Percentiles rank a stretch among this genome's conserved stretches.
Conservation (phyloP, 179 eudicot genomes). For the Pouteria campechiana region DNA sequence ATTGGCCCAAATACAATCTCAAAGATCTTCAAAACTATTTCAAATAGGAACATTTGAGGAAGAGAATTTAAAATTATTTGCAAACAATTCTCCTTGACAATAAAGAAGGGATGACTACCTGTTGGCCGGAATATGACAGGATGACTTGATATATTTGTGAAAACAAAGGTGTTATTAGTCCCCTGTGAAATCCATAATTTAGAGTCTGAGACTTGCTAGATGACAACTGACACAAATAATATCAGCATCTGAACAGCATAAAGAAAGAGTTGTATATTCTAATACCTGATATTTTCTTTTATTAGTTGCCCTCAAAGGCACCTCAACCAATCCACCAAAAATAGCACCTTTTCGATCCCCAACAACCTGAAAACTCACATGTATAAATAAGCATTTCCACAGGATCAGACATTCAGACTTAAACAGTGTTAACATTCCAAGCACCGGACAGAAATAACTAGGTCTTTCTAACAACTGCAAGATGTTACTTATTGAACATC, state of each 20-base stretch:
- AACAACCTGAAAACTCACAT: slow-evolving; percentile 60
- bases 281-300: slow-evolving; percentile 75
- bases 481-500: no score
- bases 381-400: no score
- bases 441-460: no score
- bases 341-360: slow-evolving; percentile 86
- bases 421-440: no score
- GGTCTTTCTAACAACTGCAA: no score
- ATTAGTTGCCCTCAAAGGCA: slow-evolving; percentile 58
- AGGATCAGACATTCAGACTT: no score
- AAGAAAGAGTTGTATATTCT: neutral
- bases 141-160: slow-evolving; percentile 55
- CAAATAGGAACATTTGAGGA: no score
- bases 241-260: neutral
- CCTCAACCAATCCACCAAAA: slow-evolving; percentile 93
- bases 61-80: no score
- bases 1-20: no score
- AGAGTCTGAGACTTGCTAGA: neutral
- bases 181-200: slow-evolving; percentile 39
- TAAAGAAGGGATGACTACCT: slow-evolving; percentile 31
- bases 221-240: neutral
- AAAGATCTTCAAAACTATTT: no score
- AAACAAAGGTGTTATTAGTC: slow-evolving; percentile 66
- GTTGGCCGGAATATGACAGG: slow-evolving; percentile 66
- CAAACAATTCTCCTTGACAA: no score